These are phyloP conservation scores for Ogataea allantospora DNA, from an alignment of 805 yeast species.

Conservation along the genomic window DNA sequence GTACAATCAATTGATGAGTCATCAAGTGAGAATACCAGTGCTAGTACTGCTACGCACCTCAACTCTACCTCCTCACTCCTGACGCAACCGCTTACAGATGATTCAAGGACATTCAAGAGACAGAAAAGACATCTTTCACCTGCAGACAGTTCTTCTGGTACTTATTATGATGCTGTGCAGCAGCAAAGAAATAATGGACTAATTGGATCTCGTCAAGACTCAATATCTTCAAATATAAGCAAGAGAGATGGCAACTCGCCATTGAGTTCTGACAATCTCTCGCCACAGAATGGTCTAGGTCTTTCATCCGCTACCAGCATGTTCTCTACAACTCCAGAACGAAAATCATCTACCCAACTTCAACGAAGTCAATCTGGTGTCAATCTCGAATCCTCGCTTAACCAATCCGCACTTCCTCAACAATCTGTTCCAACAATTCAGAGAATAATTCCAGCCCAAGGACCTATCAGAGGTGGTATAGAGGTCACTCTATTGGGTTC, in stretches of 20 bases:
- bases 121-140: conserved; percentile 36
- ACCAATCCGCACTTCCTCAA: conserved; percentile 5
- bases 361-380: conserved; percentile 3
- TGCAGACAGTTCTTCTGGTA: conserved; percentile 22
- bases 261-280: conserved; percentile 31
- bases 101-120: conserved; percentile 23
- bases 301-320: conserved; percentile 33
- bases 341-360: conserved; percentile 14
- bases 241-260: conserved; percentile 33
- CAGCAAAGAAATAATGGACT: conserved; percentile 24
- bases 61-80: conserved; percentile 9
- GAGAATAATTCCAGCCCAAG: conserved; percentile 91
- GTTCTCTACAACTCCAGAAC: conserved; percentile 34
- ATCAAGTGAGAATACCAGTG: conserved; percentile 29
- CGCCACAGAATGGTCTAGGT: conserved; percentile 31
- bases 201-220: conserved; percentile 19
- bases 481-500: conserved; percentile 90
- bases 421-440: conserved; percentile 57
- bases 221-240: conserved; percentile 19
- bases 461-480: conserved; percentile 94
- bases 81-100: conserved; percentile 12
- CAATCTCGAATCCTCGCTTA: conserved; percentile 1
- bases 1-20: conserved; percentile 35
- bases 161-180: conserved; percentile 26
- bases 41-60: conserved; percentile 16